Base-by-base conservation (phyloP, 2,329 filamentous ascomycete species). In the Penicillium sp. region DNA sequence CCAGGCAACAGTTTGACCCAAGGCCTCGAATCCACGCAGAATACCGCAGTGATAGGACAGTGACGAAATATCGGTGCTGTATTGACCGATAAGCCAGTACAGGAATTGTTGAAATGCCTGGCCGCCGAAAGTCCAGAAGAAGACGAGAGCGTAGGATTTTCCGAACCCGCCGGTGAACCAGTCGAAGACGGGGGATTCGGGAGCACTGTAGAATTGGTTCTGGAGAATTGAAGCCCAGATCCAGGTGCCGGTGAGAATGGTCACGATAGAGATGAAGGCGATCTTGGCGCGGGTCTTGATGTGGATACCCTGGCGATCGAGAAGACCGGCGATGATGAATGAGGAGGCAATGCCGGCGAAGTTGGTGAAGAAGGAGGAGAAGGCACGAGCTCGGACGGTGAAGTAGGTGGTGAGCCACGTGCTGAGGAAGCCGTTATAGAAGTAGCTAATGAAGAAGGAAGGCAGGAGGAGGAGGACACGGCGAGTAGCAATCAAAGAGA, bases 381-480 rank as follows among this genome's bases (percentile, higher is more conserved):
- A 70, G 13, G 68, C 68, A 12, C 68, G 68, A 13, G 68, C 67
- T 3, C 68, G 68, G 10, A 70, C 65, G 33, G 65, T 69, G 64
- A 70, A 70, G 61, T 70, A 70, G 53, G 49, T 58, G 24, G 68
- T 70, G 49, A 70, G 56, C 61, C 65, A 73, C 1, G 71, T 73
- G 58, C 68, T 70, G 24, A 66, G 55, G 65, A 73, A 73, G 35
- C 67, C 71, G 56, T 73, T 72, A 62, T 71, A 73, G 65, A 73
- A 73, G 59, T 72, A 72, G 49, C 71, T 73, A 65, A 72, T 72
- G 64, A 73, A 73, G 61, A 73, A 72, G 2, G 70, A 59, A 0
- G 71, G 71, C 4, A 73, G 60, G 1, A 73, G 65, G 1, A 70
- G 60, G 12, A 70, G 59, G 4, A 70, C 65, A 1, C 68, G 68